Base-by-base conservation (phyloP, 23 red algal species). In the Gracilaria gracilis region DNA sequence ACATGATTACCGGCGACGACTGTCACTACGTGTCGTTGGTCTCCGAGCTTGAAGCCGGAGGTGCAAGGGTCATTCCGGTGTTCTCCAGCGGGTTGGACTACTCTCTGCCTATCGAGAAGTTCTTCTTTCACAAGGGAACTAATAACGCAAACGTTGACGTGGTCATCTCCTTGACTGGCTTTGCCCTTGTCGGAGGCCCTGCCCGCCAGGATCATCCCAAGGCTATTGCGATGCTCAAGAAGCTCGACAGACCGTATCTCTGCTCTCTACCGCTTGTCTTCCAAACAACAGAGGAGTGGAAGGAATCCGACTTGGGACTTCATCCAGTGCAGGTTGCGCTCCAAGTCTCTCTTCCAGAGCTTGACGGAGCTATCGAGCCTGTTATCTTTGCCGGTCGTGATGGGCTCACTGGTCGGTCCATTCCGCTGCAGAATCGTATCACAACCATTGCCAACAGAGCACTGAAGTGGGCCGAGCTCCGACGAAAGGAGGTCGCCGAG, bases 11-110 rank as follows among this genome's bases (percentile, higher is more conserved):
- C n/a, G 83, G 86, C 39, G 97, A 99, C 71, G 97, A 99, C 67
- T 99, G 97, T 65, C 97, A 99, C 93, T 99, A 99, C 69, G 93
- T 99, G 34, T 95, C 97, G 16, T 78, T 99, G n/a, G 73, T 96
- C 32, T 92, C 94, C 21, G 94, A 96, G 81, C 80, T 96, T 28
- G 97, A 99, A 79, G 89, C 97, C 15, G 75, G 77, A 38, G 97
- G 97, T 34, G 93, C 97, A 33, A 85, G 85, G 38, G 95, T 99
- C 31, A 93, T 99, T 53, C 97, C 97, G 2, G 90, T 99, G 50
- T 99, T 99, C 82, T 91, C 94, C 24, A 95, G 97, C 49, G 97
- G 93, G 23, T 84, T 99, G 38, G 97, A 99, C 79, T 99, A 96
- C 83, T 89, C 88, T 4, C 67, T 96, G 4, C 97, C 97, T 3